Conservation (phyloP, 108 stramenopile genomes). For the Cyclotella kingstonii region DNA sequence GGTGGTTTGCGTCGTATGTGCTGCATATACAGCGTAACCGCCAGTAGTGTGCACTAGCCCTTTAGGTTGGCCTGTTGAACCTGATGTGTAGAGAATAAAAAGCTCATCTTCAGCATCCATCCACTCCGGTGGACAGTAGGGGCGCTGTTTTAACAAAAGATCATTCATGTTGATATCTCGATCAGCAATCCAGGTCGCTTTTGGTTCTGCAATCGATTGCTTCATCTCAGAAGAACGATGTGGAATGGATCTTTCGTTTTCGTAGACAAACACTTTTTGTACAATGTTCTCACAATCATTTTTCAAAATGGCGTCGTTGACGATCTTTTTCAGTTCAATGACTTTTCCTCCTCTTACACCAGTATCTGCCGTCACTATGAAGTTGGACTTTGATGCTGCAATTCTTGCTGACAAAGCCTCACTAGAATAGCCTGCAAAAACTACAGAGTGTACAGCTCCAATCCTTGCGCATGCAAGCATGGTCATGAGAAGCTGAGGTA, state of each 20-base stretch:
- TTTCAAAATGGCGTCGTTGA: slow-evolving; percentile 76
- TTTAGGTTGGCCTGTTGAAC: slow-evolving; percentile 84
- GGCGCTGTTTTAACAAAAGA: slow-evolving; percentile 77
- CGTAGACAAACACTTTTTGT: slow-evolving; percentile 85
- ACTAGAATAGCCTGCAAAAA: slow-evolving; percentile 95
- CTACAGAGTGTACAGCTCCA: slow-evolving; percentile 86
- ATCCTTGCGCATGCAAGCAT: slow-evolving; percentile 89
- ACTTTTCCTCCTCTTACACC: slow-evolving; percentile 79
- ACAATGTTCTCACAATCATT: slow-evolving; percentile 65
- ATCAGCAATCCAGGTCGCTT: slow-evolving; percentile 34
- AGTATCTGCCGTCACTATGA: slow-evolving; percentile 84
- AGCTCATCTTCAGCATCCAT: slow-evolving; percentile 91
- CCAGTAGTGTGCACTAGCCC: slow-evolving; percentile 82
- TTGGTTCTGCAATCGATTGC: slow-evolving; percentile 26
- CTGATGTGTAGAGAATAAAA: slow-evolving; percentile 85
- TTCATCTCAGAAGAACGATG: slow-evolving; percentile 26
- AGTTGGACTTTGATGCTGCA: slow-evolving; percentile 74
- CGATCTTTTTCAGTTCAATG: slow-evolving; percentile 88
- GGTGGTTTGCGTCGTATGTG: slow-evolving; percentile 59
- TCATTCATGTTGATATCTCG: slow-evolving; percentile 89
- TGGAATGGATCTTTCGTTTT: slow-evolving; percentile 48
- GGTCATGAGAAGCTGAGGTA: slow-evolving; percentile 79
- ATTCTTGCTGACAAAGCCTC: slow-evolving; percentile 93
- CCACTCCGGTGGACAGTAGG: slow-evolving; percentile 93
- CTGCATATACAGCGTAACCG: slow-evolving; percentile 77